Percentiles rank a stretch among this genome's conserved stretches.
Evolutionary conservation across 306 rosid genomes (phyloP).

Genomic region (Medicago arabica): DNA sequence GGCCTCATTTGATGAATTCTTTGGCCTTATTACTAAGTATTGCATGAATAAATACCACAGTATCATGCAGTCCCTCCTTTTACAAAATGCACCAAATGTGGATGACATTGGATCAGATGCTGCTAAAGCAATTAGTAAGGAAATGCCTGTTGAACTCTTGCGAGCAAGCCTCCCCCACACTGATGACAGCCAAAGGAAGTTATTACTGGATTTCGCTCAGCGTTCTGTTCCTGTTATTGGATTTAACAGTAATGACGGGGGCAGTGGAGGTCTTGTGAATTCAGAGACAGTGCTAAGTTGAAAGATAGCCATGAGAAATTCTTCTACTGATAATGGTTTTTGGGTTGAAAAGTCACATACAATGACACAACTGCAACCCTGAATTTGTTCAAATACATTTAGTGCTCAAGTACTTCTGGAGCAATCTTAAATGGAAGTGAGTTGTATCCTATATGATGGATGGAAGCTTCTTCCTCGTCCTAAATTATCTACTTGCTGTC

Average conservation of each 20-base stretch:
- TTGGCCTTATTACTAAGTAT: conserved; percentile 57
- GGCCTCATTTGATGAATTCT: conserved; percentile 65
- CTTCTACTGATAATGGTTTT: conserved; percentile 27
- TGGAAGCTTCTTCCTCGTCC: conserved; percentile 43
- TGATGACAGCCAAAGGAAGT: conserved; percentile 53
- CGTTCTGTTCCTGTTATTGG: conserved; percentile 59
- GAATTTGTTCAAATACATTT: conserved; percentile 32
- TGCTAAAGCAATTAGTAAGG: conserved; percentile 49
- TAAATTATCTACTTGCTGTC: conserved; percentile 41
- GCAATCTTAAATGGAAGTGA: conserved; percentile 37
- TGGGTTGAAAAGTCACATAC: conserved; percentile 33
- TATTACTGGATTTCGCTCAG: conserved; percentile 59
- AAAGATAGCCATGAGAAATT: conserved; percentile 21
- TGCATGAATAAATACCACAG: conserved; percentile 59
- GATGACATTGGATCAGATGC: conserved; percentile 55
- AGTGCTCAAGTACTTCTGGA: conserved; percentile 23
- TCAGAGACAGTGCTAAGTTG: conserved; percentile 82
- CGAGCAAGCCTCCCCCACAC: conserved; percentile 70
- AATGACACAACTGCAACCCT: conserved; percentile 24
- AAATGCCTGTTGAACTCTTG: conserved; percentile 68
- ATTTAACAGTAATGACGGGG: conserved; percentile 47
- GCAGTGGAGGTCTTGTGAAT: conserved; percentile 65
- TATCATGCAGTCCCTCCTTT: conserved; percentile 55
- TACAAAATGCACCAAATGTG: conserved; percentile 44
- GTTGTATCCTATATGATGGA: conserved; percentile 34